A percentile compares a stretch with the other conserved stretches of the same genome.
These are phyloP conservation scores for Sphagnurus paluster DNA, from an alignment of 1,284 basidiomycete species.

Conservation along the genomic window DNA sequence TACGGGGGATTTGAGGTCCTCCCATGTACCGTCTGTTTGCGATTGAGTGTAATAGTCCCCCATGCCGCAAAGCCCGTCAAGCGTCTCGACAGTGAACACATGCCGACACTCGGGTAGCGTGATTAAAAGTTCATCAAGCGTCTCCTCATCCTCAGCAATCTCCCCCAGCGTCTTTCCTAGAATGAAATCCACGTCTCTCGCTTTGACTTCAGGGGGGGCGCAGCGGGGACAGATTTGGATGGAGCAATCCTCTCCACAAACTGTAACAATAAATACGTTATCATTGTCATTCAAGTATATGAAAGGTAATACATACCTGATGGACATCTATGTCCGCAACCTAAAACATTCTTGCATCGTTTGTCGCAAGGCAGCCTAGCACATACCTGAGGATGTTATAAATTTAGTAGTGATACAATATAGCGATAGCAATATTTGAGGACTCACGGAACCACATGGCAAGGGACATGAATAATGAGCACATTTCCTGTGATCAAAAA, in stretches of 20 bases:
- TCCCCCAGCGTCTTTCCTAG: constrained; percentile 53
- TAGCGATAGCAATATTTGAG: neutral
- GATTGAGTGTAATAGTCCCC: constrained; percentile 48
- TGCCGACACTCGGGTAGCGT: constrained; percentile 63
- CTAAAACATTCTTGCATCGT: constrained; percentile 47
- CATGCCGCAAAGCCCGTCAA: constrained; percentile 62
- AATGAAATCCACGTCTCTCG: constrained; percentile 58
- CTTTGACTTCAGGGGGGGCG: constrained; percentile 37
- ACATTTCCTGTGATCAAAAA: constrained; percentile 44
- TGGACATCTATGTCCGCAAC: constrained; percentile 68
- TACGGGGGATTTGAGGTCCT: constrained; percentile 40
- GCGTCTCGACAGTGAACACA: constrained; percentile 69
- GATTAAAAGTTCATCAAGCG: constrained; percentile 56
- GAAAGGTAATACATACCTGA: constrained; percentile 44
- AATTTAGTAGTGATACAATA: neutral
- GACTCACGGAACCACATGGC: constrained; percentile 69
- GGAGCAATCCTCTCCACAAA: constrained; percentile 68
- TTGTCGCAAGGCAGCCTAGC: constrained; percentile 65
- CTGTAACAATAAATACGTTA: constrained; percentile 30
- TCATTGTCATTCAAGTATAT: neutral
- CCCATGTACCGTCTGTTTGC: constrained; percentile 37
- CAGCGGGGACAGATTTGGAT: constrained; percentile 59
- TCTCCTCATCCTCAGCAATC: constrained; percentile 39
- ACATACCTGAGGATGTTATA: constrained; percentile 49
- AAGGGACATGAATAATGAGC: constrained; percentile 56